phyloP scores from a whole-genome alignment of 148 eudicot species.

The Chenopodium berlandieri region DNA sequence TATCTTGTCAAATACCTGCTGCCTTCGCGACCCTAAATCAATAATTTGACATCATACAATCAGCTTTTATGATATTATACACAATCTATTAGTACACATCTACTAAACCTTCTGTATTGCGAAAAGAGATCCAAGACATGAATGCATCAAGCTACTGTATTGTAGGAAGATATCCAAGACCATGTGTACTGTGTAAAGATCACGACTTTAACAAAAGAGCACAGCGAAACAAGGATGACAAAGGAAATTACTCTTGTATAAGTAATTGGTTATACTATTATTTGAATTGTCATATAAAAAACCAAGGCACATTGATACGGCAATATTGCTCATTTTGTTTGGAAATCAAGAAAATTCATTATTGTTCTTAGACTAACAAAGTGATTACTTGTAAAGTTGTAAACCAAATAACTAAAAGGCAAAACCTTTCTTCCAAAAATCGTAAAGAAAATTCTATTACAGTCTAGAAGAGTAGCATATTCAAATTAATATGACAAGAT shows the following conservation, averaged over 20 bases:
- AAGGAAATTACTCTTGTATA: no score
- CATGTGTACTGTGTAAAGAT: not conserved
- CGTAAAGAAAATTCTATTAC: no score
- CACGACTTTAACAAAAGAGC: no score
- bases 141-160: not conserved
- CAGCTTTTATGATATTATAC: not conserved
- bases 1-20: conserved; percentile 51
- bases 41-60: conserved; percentile 12
- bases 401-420: not conserved
- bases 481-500: no score
- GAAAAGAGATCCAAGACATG: not conserved
- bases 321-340: no score
- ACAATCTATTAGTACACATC: not conserved
- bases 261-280: no score
- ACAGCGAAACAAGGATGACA: no score
- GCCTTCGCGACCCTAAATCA: conserved; percentile 52
- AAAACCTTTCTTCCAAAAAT: not conserved
- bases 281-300: no score
- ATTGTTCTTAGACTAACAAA: not conserved
- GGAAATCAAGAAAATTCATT: no score
- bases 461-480: no score
- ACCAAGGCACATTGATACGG: no score
- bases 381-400: not conserved
- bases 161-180: not conserved
- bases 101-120: not conserved